Conservation (phyloP, 805 yeast genomes). For the Metschnikowia vanudenii region DNA sequence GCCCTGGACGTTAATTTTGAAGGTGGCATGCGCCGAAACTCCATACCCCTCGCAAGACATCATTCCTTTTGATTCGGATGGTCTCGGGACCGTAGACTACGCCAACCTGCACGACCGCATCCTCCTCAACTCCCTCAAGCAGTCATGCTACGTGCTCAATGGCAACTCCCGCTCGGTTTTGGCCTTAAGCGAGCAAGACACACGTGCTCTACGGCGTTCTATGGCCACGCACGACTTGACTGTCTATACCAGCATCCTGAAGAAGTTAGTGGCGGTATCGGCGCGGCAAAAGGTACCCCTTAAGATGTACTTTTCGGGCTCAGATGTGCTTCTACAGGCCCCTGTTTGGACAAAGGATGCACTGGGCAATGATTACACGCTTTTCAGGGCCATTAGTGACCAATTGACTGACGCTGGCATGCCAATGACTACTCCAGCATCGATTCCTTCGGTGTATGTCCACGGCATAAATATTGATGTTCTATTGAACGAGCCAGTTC, state of each 20-base stretch:
- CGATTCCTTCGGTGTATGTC: conserved; percentile 20
- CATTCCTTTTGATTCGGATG: conserved; percentile 27
- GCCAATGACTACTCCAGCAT: too few relatives aligned
- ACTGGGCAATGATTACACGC: conserved; percentile 9
- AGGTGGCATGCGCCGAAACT: conserved; percentile 5
- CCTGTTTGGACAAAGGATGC: conserved; percentile 20
- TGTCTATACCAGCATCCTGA: conserved; percentile 26
- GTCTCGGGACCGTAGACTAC: conserved; percentile 20
- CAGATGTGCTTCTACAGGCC: conserved; percentile 34
- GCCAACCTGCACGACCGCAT: conserved; percentile 41
- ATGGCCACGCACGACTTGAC: conserved; percentile 36
- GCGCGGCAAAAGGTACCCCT: conserved; percentile 39
- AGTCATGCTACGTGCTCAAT: conserved; percentile 68
- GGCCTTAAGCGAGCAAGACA: conserved; percentile 64
- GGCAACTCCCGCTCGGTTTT: conserved; percentile 82
- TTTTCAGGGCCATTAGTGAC: conserved; percentile 15
- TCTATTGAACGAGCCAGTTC: conserved; percentile 18
- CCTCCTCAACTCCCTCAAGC: conserved; percentile 81
- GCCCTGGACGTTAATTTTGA: conserved; percentile 39
- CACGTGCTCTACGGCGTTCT: conserved; percentile 57
- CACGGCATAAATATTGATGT: conserved; percentile 32
- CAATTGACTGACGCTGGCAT: conserved; percentile 13
- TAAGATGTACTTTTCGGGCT: conserved; percentile 44
- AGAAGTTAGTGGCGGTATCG: conserved; percentile 19
- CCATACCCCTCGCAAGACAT: conserved; percentile 31